phyloP scores from a whole-genome alignment of 768 basidiomycete genomes.

The Leccinum uliginosum region DNA sequence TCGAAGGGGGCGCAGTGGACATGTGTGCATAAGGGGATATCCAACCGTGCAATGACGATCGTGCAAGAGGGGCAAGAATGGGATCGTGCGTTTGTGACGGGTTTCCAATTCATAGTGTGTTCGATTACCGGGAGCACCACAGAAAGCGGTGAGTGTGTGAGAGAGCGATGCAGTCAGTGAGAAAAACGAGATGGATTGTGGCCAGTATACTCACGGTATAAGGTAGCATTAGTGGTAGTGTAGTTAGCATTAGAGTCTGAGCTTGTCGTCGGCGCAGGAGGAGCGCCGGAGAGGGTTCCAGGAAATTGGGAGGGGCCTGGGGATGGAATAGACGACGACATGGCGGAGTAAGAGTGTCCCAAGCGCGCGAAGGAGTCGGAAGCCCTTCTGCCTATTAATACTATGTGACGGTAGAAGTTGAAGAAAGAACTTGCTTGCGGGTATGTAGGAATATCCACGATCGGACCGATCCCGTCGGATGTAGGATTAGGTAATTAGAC shows the following conservation, averaged over 20 bases:
- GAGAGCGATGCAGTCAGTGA: constrained; percentile 10
- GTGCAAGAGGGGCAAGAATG: not conserved
- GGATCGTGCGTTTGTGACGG: not conserved
- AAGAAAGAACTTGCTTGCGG: not conserved
- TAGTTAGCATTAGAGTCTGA: not conserved
- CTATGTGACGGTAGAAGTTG: not conserved
- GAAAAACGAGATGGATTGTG: constrained; percentile 10
- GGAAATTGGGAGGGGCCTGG: not conserved
- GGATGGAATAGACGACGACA: constrained; percentile 8
- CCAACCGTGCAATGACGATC: constrained; percentile 1
- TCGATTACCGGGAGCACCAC: not conserved
- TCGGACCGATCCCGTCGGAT: constrained; percentile 5
- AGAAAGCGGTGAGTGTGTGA: constrained; percentile 8
- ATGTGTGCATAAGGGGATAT: not conserved
- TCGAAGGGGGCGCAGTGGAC: not conserved
- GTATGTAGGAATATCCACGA: not conserved
- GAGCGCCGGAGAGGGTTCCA: not conserved
- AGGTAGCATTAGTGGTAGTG: constrained; percentile 19
- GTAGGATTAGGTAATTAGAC: not conserved
- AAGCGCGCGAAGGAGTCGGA: constrained; percentile 4
- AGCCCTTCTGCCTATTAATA: constrained; percentile 16
- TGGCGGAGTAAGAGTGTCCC: not conserved
- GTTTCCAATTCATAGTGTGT: not conserved
- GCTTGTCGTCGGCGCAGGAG: not conserved
- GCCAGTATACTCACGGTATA: constrained; percentile 25